Conservation (phyloP, 257 asterid genomes). For the Mitragyna speciosa region DNA sequence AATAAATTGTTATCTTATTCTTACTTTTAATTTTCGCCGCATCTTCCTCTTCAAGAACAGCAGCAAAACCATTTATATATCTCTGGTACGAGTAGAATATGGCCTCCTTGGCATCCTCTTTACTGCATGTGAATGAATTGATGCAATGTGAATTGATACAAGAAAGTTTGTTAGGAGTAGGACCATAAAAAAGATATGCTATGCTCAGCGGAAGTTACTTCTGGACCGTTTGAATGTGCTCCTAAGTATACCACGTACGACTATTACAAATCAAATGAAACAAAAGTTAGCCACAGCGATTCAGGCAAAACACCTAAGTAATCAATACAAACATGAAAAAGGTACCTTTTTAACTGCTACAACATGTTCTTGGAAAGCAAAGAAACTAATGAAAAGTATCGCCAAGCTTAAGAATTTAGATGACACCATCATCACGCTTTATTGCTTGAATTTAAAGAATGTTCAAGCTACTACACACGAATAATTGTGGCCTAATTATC, state of each 20-base stretch:
- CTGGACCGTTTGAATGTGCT: slow-evolving; percentile 66
- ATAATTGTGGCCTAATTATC: no score
- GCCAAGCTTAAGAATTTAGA: slow-evolving; percentile 29
- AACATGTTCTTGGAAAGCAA: slow-evolving; percentile 40
- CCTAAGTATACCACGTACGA: slow-evolving; percentile 76
- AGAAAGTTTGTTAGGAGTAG: no score
- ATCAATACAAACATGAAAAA: slow-evolving; percentile 4
- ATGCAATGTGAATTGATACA: no score
- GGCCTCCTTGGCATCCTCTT: slow-evolving; percentile 55
- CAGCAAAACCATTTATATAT: slow-evolving; percentile 78
- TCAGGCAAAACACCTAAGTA: no score
- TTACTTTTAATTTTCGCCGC: slow-evolving; percentile 56
- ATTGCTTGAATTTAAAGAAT: background rate
- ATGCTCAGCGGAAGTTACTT: slow-evolving; percentile 39
- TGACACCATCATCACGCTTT: slow-evolving; percentile 23
- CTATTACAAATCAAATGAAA: slow-evolving; percentile 25
- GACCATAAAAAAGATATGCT: no score
- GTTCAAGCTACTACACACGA: background rate
- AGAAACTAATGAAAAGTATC: slow-evolving; percentile 35
- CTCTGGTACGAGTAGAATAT: slow-evolving; percentile 62
- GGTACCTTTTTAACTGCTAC: slow-evolving; percentile 58
- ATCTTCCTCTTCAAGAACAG: slow-evolving; percentile 63
- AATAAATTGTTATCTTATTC: background rate
- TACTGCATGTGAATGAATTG: no score
- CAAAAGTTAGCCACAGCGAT: background rate